Evolutionary conservation across 208 protist species (phyloP).

Genomic region (Leishmania major): DNA sequence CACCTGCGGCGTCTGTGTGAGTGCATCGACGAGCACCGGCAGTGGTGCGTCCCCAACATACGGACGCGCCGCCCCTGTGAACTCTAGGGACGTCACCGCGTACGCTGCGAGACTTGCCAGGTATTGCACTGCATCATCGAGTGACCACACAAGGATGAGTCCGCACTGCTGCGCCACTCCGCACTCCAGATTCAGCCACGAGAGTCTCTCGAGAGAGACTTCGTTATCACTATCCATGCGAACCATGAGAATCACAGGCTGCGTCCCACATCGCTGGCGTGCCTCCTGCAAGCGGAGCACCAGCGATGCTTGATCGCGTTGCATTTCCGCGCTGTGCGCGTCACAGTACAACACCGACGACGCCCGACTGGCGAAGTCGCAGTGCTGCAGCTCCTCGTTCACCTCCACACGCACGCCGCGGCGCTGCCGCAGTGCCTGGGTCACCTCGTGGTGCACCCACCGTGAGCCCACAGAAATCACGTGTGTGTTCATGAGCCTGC

Average conservation of each 20-base stretch:
- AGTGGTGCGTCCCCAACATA: constrained; percentile 41
- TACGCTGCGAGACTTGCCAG: constrained; percentile 46
- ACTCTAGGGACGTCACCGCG: constrained; percentile 45
- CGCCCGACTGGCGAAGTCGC: constrained; percentile 26
- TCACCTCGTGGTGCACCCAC: constrained; percentile 25
- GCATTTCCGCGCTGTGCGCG: constrained; percentile 6
- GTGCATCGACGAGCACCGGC: constrained; percentile 58
- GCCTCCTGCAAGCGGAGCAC: constrained; percentile 22
- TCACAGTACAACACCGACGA: constrained; percentile 34
- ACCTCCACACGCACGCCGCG: constrained; percentile 27
- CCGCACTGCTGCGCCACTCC: constrained; percentile 49
- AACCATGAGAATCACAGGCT: constrained; percentile 36
- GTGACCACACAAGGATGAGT: constrained; percentile 63
- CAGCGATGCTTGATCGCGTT: constrained; percentile 19
- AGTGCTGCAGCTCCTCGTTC: constrained; percentile 20
- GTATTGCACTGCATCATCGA: constrained; percentile 61
- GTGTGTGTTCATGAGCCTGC: constrained; percentile 8
- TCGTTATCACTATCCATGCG: constrained; percentile 31
- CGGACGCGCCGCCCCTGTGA: constrained; percentile 8
- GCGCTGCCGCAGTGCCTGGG: constrained; percentile 19
- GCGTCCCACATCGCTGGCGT: constrained; percentile 10
- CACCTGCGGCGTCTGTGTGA: constrained; percentile 78
- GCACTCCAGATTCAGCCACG: constrained; percentile 76
- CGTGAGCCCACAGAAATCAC: constrained; percentile 16
- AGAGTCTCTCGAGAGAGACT: constrained; percentile 47